Conservation (phyloP, 257 asterid genomes). For the Capsicum chinense region DNA sequence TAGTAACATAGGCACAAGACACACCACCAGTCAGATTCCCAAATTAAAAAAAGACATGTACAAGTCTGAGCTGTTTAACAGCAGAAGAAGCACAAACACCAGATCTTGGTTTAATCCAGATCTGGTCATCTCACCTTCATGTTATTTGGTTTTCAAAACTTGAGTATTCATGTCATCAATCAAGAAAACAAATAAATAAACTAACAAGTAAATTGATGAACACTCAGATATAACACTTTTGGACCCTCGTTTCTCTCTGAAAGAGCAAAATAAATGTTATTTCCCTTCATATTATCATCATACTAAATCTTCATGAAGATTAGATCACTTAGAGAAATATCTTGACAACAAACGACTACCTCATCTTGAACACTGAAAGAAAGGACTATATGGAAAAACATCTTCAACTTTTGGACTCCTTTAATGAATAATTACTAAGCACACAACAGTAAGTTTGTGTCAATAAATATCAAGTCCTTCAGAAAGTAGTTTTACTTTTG, state of each 20-base stretch:
- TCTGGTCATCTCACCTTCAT: slow-evolving; percentile 15
- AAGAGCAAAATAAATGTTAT: neutral
- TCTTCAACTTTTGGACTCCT: slow-evolving; percentile 1
- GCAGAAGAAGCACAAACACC: neutral
- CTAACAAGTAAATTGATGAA: neutral
- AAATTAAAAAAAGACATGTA: neutral
- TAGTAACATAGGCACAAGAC: neutral
- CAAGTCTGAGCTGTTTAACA: slow-evolving; percentile 9
- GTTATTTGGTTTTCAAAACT: neutral
- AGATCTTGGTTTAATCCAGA: neutral
- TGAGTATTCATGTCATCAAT: neutral
- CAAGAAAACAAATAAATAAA: slow-evolving; percentile 12
- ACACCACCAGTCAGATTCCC: neutral
- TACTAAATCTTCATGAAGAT: slow-evolving; percentile 17
- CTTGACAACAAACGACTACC: neutral
- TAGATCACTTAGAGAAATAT: slow-evolving; percentile 4
- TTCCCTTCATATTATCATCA: neutral
- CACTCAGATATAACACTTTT: neutral
- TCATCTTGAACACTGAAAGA: neutral
- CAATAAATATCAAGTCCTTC: neutral
- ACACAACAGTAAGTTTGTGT: neutral
- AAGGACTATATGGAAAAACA: neutral
- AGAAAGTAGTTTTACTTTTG: neutral
- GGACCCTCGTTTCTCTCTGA: slow-evolving; percentile 2
- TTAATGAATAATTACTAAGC: neutral